A percentile compares a stretch with the other conserved stretches of the same genome.
These are phyloP conservation scores for Umbelopsis ramanniana DNA, from an alignment of 192 early-diverging fungal species.

Conservation along the genomic window DNA sequence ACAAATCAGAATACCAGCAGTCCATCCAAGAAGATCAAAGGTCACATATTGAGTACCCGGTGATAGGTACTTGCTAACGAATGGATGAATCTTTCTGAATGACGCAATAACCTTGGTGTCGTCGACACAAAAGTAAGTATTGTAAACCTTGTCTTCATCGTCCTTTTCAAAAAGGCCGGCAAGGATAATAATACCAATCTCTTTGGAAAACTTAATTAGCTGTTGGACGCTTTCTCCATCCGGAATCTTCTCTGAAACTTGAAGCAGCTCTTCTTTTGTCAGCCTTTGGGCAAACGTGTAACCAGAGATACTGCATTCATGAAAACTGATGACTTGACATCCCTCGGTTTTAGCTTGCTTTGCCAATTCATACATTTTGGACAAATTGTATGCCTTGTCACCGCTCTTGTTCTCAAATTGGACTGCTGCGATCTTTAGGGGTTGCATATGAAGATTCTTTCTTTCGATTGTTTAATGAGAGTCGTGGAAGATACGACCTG, in stretches of 20 bases:
- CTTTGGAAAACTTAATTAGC: conserved; percentile 16
- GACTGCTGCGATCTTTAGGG: conserved; percentile 13
- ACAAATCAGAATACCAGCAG: conserved; percentile 25
- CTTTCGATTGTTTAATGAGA: not conserved
- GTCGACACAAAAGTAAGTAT: conserved; percentile 26
- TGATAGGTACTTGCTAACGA: conserved; percentile 17
- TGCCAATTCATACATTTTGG: conserved; percentile 1
- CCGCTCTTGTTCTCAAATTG: conserved; percentile 23
- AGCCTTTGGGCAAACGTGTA: conserved; percentile 23
- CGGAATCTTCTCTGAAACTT: conserved; percentile 20
- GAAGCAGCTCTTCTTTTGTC: conserved; percentile 10
- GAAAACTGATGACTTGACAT: conserved; percentile 25
- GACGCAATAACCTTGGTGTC: conserved; percentile 12
- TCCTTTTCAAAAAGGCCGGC: conserved; percentile 26
- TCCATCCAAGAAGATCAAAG: conserved; percentile 28
- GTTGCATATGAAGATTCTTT: not conserved
- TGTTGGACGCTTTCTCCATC: conserved; percentile 2
- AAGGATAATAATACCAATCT: conserved; percentile 5
- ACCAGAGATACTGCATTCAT: conserved; percentile 25
- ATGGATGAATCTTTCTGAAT: conserved; percentile 27
- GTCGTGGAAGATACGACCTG: too few species aligned
- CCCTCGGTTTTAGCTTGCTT: conserved; percentile 18
- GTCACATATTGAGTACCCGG: conserved; percentile 17
- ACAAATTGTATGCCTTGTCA: conserved; percentile 23
- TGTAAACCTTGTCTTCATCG: conserved; percentile 23